Conservation (phyloP, 371 early-diverging fungal species). For the Batrachochytrium dendrobatidis region DNA sequence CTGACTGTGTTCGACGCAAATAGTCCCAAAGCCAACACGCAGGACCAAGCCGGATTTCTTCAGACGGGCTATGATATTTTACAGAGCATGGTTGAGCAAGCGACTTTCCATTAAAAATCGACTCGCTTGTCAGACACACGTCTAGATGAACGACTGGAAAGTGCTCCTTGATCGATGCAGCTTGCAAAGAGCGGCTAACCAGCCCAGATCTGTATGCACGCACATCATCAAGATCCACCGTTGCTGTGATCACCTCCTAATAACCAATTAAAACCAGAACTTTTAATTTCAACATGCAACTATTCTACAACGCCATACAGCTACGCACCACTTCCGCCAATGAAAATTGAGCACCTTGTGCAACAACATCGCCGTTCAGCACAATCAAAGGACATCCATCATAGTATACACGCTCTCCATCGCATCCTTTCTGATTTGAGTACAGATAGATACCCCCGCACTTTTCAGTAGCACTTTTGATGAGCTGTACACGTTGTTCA, state of each 20-base stretch:
- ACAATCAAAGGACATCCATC: constrained; percentile 90
- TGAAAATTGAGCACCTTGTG: constrained; percentile 90
- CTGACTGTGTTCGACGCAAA: constrained; percentile 77
- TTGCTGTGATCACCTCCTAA: constrained; percentile 85
- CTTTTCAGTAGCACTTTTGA: constrained; percentile 84
- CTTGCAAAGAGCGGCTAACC: constrained; percentile 76
- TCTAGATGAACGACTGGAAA: neutral
- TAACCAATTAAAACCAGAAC: neutral
- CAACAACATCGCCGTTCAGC: constrained; percentile 83
- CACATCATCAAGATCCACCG: constrained; percentile 84
- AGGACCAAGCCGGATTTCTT: constrained; percentile 87
- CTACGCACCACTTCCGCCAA: constrained; percentile 73
- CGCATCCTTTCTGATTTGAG: constrained; percentile 95
- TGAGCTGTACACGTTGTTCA: constrained; percentile 74
- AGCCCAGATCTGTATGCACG: constrained; percentile 68
- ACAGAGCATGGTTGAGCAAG: constrained; percentile 10
- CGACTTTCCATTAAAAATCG: constrained; percentile 9
- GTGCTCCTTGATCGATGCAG: constrained; percentile 28
- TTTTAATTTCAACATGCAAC: too few species aligned
- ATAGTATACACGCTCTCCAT: constrained; percentile 96
- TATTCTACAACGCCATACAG: too few species aligned
- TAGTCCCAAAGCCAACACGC: constrained; percentile 99
- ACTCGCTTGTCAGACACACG: neutral
- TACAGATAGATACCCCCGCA: constrained; percentile 92
- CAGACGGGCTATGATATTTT: constrained; percentile 33